Evolutionary conservation across 495 filamentous ascomycete genomes (phyloP), one percentile per base, ranked within the genome.

Genomic region (Daldinia concentrica): DNA sequence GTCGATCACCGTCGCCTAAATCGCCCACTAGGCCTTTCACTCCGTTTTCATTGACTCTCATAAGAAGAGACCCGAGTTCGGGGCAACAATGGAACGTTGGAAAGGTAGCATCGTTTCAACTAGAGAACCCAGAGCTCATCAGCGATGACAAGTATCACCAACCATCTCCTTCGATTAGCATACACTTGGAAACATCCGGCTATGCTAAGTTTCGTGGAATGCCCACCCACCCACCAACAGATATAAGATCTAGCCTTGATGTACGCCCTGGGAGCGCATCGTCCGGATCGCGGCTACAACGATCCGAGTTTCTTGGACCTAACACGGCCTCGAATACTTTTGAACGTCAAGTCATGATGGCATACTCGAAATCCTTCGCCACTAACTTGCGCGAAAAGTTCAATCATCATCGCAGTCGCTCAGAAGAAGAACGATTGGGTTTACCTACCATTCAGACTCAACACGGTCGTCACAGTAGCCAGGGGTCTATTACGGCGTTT

Each of bases 51-150:
- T 86, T 98, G 32, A 97, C 92, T 0, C 81, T 99, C 12, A 97
- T 99, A 59, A 91, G 95, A 14, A 91, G 95, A 36, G 93, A 98
- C 79, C 91, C 93, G 3, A 82, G 87, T 1, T 90, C 90, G 27
- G 89, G 90, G 11, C 86, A 84, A 41, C 95, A 99, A 77, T 97
- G 93, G 92, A 97, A 98, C 71, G 89, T 98, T 29, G 93, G 91
- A 5, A 91, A 82, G 45, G 88, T 97, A 43, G 83, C 84, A 2
- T 81, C 82, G 5, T 80, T 85, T 64, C 81, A 82, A 64, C 74
- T 83, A 63, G 81, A 80, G 72, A 86, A 89, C 24, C 82, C 82
- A 3, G 90, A 87, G 0, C 82, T 86, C 0, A 90, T 90, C 19
- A 91, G 91, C 74, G 82, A 82, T 37, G 88, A 88, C 54, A 74